Percentiles rank a stretch among this genome's conserved stretches.
Evolutionary conservation across 2,329 filamentous ascomycete genomes (phyloP).

Genomic region (Knufia petricola): DNA sequence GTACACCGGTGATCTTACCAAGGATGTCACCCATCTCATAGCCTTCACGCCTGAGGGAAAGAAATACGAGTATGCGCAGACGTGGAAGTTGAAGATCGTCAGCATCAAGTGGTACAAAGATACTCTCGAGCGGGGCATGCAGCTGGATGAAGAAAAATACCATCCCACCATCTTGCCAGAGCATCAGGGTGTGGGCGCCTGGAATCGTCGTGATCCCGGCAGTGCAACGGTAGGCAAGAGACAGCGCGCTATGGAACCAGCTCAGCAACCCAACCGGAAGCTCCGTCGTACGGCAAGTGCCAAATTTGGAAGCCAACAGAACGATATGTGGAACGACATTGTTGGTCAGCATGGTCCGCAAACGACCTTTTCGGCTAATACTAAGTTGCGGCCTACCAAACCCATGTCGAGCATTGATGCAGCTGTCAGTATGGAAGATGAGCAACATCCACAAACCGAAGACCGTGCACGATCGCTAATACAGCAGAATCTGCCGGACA

Average conservation of each 20-base stretch:
- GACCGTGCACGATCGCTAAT: too few relatives aligned
- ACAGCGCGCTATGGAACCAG: constrained; percentile 39
- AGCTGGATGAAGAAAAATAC: constrained; percentile 77
- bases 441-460: background rate
- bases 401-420: constrained; percentile 15
- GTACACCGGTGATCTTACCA: constrained; percentile 82
- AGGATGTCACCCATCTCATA: constrained; percentile 77
- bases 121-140: constrained; percentile 76
- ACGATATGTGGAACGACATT: constrained; percentile 86
- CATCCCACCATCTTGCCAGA: constrained; percentile 61
- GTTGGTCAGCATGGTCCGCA: constrained; percentile 39
- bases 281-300: constrained; percentile 78
- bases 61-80: constrained; percentile 80
- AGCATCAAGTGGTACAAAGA: constrained; percentile 77
- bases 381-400: constrained; percentile 24
- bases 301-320: constrained; percentile 68
- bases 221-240: constrained; percentile 50
- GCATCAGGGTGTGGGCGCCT: constrained; percentile 69
- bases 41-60: constrained; percentile 69
- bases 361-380: constrained; percentile 12
- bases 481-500: background rate
- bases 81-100: constrained; percentile 73
- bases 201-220: constrained; percentile 47
- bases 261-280: constrained; percentile 61
- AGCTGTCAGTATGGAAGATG: background rate